Percentiles rank a stretch among this genome's conserved stretches.
Conservation (phyloP, 176 grass and related monocot species). For the Avena sativa region DNA sequence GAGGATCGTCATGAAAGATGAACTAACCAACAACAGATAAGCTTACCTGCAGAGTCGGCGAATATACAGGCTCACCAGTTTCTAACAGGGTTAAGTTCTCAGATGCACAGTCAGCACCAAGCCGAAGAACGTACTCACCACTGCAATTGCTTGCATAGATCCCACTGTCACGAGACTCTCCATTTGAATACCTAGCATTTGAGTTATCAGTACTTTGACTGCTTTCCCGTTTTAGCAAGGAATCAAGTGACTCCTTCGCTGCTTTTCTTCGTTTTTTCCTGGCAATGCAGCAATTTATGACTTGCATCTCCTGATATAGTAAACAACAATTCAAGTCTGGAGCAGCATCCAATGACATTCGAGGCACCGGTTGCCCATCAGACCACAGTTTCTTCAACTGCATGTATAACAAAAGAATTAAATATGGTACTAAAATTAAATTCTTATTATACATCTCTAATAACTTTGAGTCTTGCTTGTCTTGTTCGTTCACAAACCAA, state of each 20-base stretch:
- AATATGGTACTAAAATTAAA: slow-evolving; percentile 31
- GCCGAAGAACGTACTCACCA: slow-evolving; percentile 79
- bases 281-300: slow-evolving; percentile 97
- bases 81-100: slow-evolving; percentile 84
- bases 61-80: slow-evolving; percentile 86
- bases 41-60: slow-evolving; percentile 82
- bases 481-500: slow-evolving; percentile 31
- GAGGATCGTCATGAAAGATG: slow-evolving; percentile 26
- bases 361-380: slow-evolving; percentile 78
- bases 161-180: slow-evolving; percentile 38
- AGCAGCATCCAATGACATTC: slow-evolving; percentile 70
- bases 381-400: slow-evolving; percentile 95
- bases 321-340: slow-evolving; percentile 94
- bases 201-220: slow-evolving; percentile 27
- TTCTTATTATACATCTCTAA: slow-evolving; percentile 1
- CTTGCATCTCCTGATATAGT: slow-evolving; percentile 97
- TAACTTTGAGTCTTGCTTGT: slow-evolving; percentile 5
- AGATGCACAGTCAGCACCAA: slow-evolving; percentile 66
- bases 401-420: slow-evolving; percentile 53
- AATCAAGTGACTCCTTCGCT: slow-evolving; percentile 70
- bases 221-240: slow-evolving; percentile 50
- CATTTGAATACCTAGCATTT: slow-evolving; percentile 40
- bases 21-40: background rate
- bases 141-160: slow-evolving; percentile 64
- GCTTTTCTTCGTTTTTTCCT: slow-evolving; percentile 78